Conservation (phyloP, 768 basidiomycete species). For the Tricholomella constricta region DNA sequence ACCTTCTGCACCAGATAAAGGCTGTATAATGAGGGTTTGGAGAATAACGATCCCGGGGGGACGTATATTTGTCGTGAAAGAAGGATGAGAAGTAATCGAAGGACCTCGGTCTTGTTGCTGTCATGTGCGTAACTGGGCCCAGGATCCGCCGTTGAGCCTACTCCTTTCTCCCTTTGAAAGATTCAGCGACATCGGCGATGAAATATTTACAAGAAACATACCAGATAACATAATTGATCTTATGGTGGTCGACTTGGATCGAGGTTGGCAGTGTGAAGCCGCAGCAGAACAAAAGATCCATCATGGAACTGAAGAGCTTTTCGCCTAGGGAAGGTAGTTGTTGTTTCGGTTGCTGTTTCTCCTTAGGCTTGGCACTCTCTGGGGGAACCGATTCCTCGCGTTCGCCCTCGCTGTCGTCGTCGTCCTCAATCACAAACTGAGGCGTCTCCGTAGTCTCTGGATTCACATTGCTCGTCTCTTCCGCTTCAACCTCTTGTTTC, state of each 20-base stretch:
- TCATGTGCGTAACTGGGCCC: conserved; percentile 67
- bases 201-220: conserved; percentile 35
- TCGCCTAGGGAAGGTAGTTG: conserved; percentile 77
- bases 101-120: conserved; percentile 83
- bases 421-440: conserved; percentile 92
- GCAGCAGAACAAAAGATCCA: conserved; percentile 91
- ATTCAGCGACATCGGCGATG: background rate
- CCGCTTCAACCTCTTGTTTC: conserved; percentile 51
- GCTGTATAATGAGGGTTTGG: conserved; percentile 75
- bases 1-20: conserved; percentile 77
- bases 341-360: conserved; percentile 45
- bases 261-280: conserved; percentile 87
- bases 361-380: conserved; percentile 27
- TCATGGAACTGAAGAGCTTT: conserved; percentile 72
- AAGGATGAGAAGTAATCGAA: conserved; percentile 85
- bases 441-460: conserved; percentile 30
- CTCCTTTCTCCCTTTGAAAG: conserved; percentile 82
- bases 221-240: conserved; percentile 90
- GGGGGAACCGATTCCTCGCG: conserved; percentile 13
- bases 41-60: conserved; percentile 66
- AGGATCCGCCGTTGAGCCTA: conserved; percentile 83
- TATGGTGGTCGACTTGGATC: conserved; percentile 76
- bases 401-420: conserved; percentile 27
- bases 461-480: conserved; percentile 20
- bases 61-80: conserved; percentile 91